Base-by-base conservation (phyloP, 768 basidiomycete genomes). In the Trametes gibbosa region DNA sequence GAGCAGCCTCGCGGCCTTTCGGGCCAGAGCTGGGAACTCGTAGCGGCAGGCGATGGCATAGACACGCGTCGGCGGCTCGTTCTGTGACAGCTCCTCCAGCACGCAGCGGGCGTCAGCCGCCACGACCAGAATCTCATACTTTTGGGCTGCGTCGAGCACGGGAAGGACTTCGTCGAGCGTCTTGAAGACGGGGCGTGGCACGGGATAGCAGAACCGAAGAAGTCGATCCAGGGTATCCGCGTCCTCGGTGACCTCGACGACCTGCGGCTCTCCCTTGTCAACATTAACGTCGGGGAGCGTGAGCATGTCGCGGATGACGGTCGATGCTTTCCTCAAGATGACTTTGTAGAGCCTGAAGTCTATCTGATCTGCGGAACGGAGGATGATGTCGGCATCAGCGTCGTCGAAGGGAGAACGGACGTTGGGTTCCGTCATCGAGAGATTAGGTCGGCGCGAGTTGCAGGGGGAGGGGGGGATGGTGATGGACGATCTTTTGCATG, bases 281-380 rank as follows among this genome's bases (percentile, higher is more conserved):
- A 27, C n/a, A 6, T 46, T n/a, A 9, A 63, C 58, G 13, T 65
- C 62, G 2, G 70, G 66, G 17, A 70, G 66, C 13, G 66, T 54
- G 35, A 74, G 56, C 68, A 72, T 71, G 35, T 69, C 68, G 35
- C 65, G 64, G 60, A 81, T 74, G 17, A 81, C 69, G 1, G 75
- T 65, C 13, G 78, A 81, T 4, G 77, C 75, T 57, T 69, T 75
- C 35, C 72, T 71, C 37, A 84, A 63, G 35, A 78, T 73, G 43
- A 76, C 58, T 45, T 73, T 76, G 65, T 78, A 75, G 35, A 82
- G 70, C 34, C 74, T 76, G 63, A 83, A 82, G 9, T 72, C 63
- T 2, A 74, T 72, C 9, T 72, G 74, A 54, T 83, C 79, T 1
- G 70, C 64, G 8, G 78, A 75, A 37, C 74, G 73, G 35, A 82